A percentile compares a stretch with the other conserved stretches of the same genome.
Evolutionary conservation across 1,139 yeast genomes (phyloP).

Genomic region (Blastobotrys malaysiensis): DNA sequence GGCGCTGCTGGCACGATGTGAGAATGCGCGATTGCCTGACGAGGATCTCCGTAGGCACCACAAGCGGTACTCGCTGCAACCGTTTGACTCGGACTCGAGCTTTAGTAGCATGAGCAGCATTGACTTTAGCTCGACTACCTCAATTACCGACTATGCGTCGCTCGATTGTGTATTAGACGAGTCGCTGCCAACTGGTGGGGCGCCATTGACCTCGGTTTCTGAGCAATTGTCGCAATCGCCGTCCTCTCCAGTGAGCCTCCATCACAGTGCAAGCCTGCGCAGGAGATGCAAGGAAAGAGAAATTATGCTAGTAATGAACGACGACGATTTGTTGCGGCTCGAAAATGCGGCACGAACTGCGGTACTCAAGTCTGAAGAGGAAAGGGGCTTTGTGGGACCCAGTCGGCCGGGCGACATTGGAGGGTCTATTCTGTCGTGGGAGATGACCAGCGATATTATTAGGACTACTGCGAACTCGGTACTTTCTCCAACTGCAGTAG

Average conservation of each 20-base stretch:
- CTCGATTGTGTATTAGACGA: not conserved
- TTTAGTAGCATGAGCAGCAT: not conserved
- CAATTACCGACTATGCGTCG: not conserved
- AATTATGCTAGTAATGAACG: conserved; percentile 15
- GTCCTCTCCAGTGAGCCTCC: not conserved
- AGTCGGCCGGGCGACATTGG: conserved; percentile 22
- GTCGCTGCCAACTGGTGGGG: not conserved
- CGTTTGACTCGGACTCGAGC: not conserved
- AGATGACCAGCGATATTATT: conserved; percentile 27
- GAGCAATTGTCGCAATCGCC: not conserved
- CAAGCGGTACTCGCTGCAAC: not conserved
- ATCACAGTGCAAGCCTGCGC: not conserved
- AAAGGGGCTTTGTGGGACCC: conserved; percentile 16
- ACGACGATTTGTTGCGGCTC: conserved; percentile 16
- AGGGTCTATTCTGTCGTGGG: conserved; percentile 29
- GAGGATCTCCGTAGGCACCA: not conserved
- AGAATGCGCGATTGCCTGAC: conserved; percentile 27
- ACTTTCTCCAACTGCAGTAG: conserved; percentile 13
- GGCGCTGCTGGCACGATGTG: conserved; percentile 30
- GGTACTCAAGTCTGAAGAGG: not conserved
- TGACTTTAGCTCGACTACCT: not conserved
- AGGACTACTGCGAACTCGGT: conserved; percentile 14
- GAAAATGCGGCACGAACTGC: not conserved
- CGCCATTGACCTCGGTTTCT: too few relatives aligned
- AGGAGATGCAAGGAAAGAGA: not conserved